Conservation (phyloP, 345 rosid species). For the Eucalyptus erythrocorys region DNA sequence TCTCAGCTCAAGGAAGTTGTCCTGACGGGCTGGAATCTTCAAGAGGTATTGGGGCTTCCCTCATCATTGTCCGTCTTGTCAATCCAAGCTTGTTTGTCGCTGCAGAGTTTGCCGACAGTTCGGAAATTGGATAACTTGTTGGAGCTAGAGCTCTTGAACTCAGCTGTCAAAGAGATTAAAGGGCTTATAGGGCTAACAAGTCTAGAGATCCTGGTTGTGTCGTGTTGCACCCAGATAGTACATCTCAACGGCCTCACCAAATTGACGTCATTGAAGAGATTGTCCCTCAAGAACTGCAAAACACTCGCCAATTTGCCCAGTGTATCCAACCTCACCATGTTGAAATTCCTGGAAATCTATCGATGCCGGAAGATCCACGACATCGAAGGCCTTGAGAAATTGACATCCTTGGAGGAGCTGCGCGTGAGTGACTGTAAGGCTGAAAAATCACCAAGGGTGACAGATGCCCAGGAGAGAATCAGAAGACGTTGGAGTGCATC, state of each 20-base stretch:
- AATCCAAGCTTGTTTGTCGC: not conserved
- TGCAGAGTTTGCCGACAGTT: not conserved
- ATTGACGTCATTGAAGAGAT: not conserved
- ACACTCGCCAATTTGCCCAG: not conserved
- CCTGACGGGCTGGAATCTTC: not conserved
- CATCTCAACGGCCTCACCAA: not conserved
- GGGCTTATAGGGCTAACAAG: not conserved
- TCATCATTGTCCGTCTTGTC: not conserved
- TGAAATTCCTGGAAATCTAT: not conserved
- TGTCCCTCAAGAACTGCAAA: not conserved
- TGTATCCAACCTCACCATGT: not conserved
- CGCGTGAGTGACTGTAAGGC: not conserved
- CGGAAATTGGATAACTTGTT: rapidly evolving
- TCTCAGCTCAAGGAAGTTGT: not conserved
- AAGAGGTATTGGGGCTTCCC: not conserved
- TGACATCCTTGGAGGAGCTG: not conserved
- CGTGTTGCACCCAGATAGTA: rapidly evolving
- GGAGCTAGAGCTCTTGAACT: not conserved
- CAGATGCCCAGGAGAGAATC: not conserved
- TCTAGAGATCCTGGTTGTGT: not conserved
- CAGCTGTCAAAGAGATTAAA: not conserved
- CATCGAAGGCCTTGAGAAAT: not conserved
- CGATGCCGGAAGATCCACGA: not conserved
- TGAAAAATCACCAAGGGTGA: rapidly evolving
- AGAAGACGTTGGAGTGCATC: not conserved